phyloP scores from a whole-genome alignment of 768 basidiomycete genomes.

The Leucogyrophana mollusca region DNA sequence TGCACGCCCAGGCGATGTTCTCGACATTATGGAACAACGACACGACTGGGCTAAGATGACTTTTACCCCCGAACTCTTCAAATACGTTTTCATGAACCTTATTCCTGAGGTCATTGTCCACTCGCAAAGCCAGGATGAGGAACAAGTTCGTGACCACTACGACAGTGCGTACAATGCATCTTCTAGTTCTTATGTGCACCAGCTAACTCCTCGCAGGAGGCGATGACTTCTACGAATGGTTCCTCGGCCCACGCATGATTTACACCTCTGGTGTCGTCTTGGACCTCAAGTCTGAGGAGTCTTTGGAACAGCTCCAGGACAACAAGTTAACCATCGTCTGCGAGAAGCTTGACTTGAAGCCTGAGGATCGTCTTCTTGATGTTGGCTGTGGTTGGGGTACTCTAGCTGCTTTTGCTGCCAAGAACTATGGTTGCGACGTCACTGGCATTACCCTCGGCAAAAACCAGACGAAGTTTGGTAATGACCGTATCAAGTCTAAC shows the following conservation, averaged over 20 bases:
- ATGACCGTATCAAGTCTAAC: conserved; percentile 80
- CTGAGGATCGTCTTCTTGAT: conserved; percentile 81
- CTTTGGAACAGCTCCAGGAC: conserved; percentile 93
- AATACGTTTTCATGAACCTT: conserved; percentile 85
- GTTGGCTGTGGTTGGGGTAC: conserved; percentile 98
- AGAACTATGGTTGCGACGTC: conserved; percentile 95
- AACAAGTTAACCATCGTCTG: conserved; percentile 97
- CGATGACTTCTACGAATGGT: conserved; percentile 94
- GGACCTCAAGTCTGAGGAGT: conserved; percentile 68
- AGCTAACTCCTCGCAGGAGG: conserved; percentile 52
- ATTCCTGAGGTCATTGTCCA: conserved; percentile 95
- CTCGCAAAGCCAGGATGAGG: conserved; percentile 88
- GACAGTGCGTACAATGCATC: conserved; percentile 58
- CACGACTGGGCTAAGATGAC: conserved; percentile 95
- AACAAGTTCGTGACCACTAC: conserved; percentile 94
- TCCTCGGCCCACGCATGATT: conserved; percentile 89
- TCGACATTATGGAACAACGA: conserved; percentile 91
- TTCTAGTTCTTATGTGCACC: not conserved
- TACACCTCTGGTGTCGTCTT: conserved; percentile 92
- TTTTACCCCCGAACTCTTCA: conserved; percentile 89
- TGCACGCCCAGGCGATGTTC: conserved; percentile 74
- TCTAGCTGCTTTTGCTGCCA: conserved; percentile 89
- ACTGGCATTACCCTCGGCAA: conserved; percentile 92
- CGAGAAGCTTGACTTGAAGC: conserved; percentile 86
- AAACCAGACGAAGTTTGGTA: conserved; percentile 93